These are phyloP conservation scores for Septoria linicola DNA, from an alignment of 2,329 filamentous ascomycete species.

Conservation along the genomic window DNA sequence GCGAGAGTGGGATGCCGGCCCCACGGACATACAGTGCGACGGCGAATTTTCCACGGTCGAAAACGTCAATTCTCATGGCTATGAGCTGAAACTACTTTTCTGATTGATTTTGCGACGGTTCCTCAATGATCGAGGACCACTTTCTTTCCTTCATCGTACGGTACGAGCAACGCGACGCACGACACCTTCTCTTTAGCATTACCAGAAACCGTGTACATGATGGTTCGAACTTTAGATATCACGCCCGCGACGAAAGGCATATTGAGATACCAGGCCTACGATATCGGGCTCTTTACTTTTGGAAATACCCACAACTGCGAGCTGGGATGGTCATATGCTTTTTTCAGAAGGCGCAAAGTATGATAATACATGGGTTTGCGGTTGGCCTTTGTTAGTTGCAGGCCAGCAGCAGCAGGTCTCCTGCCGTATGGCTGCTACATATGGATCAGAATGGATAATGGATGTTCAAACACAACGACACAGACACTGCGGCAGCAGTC, in stretches of 20 bases:
- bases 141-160: conserved; percentile 20
- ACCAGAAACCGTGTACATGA: conserved; percentile 24
- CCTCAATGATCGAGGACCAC: conserved; percentile 9
- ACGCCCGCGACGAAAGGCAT: conserved; percentile 20
- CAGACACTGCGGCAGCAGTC: neutral
- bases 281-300: conserved; percentile 28
- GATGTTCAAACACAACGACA: neutral
- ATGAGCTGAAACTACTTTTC: conserved; percentile 52
- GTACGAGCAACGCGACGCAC: conserved; percentile 26
- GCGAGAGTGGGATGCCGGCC: conserved; percentile 54
- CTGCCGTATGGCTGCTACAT: neutral
- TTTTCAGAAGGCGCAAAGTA: conserved; percentile 4
- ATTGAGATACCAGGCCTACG: conserved; percentile 30
- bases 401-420: conserved; percentile 14
- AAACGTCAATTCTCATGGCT: conserved; percentile 47
- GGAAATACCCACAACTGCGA: conserved; percentile 21
- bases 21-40: conserved; percentile 50
- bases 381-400: neutral
- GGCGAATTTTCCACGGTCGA: conserved; percentile 47
- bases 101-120: conserved; percentile 31
- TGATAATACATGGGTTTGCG: conserved; percentile 14
- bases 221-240: conserved; percentile 22
- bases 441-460: conserved; percentile 3
- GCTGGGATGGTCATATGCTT: conserved; percentile 2
- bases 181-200: conserved; percentile 14